Percentiles rank a stretch among this genome's conserved stretches.
Evolutionary conservation across 352 stramenopile genomes (phyloP).

Genomic region (Phytophthora litchii): DNA sequence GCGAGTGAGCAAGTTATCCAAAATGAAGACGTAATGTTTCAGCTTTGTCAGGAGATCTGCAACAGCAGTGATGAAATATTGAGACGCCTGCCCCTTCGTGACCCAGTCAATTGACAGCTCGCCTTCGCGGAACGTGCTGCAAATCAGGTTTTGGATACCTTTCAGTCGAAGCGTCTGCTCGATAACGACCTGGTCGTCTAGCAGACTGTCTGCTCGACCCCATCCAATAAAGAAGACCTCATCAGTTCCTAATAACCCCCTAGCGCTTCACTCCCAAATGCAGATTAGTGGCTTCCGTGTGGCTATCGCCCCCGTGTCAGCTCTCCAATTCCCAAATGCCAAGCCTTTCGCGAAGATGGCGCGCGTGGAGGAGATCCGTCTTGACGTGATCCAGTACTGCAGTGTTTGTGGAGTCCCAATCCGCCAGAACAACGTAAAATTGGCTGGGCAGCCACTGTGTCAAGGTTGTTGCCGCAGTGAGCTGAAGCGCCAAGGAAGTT

Average conservation of each 20-base stretch:
- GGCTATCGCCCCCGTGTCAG: slow-evolving; percentile 16
- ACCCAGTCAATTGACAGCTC: background rate
- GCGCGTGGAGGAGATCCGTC: slow-evolving; percentile 15
- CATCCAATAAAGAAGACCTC: background rate
- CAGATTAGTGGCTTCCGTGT: slow-evolving; percentile 12
- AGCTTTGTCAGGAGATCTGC: too few relatives aligned
- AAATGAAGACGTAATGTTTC: too few relatives aligned
- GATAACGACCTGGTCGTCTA: background rate
- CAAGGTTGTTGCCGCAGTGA: slow-evolving; percentile 21
- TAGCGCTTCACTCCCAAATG: slow-evolving; percentile 5
- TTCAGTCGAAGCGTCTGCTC: slow-evolving; percentile 16
- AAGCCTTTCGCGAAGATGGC: slow-evolving; percentile 6
- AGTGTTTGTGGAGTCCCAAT: slow-evolving; percentile 6
- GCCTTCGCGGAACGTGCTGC: background rate
- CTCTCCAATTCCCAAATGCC: background rate
- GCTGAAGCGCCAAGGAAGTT: slow-evolving; percentile 10
- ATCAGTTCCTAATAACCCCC: slow-evolving; percentile 14
- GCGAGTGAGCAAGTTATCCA: too few relatives aligned
- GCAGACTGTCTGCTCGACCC: background rate
- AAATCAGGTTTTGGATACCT: slow-evolving; percentile 25
- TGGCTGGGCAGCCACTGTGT: slow-evolving; percentile 3
- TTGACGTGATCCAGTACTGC: slow-evolving; percentile 23
- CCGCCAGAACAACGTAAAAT: slow-evolving; percentile 4
- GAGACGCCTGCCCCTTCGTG: too few relatives aligned
- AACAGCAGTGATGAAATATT: too few relatives aligned